Conservation (phyloP, 2,329 filamentous ascomycete species). For the Aureobasidium namibiae region DNA sequence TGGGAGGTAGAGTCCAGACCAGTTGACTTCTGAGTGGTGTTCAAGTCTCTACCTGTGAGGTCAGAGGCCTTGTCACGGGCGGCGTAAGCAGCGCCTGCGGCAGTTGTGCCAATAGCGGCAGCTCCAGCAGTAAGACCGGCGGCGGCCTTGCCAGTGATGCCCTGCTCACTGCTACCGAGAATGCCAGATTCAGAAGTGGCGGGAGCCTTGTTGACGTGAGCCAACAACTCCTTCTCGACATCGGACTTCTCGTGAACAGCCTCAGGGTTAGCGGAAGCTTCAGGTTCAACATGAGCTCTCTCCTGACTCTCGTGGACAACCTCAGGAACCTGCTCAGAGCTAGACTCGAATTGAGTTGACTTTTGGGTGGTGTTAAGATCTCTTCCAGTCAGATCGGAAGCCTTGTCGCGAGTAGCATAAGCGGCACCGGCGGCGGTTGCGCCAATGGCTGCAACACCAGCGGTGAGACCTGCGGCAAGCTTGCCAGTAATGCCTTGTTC, state of each 20-base stretch:
- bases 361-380: slow-evolving; percentile 21
- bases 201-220: slow-evolving; percentile 42
- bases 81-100: slow-evolving; percentile 28
- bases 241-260: slow-evolving; percentile 40
- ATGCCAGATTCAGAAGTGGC: slow-evolving; percentile 19
- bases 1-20: background rate
- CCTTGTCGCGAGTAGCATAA: slow-evolving; percentile 25
- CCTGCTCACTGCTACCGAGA: slow-evolving; percentile 29
- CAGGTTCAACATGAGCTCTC: slow-evolving; percentile 53
- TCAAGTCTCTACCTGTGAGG: slow-evolving; percentile 18
- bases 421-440: slow-evolving; percentile 31
- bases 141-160: slow-evolving; percentile 28
- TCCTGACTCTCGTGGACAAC: slow-evolving; percentile 52
- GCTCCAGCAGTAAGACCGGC: slow-evolving; percentile 27
- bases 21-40: background rate
- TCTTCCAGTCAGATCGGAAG: slow-evolving; percentile 17
- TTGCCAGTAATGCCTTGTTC: slow-evolving; percentile 19
- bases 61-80: slow-evolving; percentile 27
- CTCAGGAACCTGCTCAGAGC: slow-evolving; percentile 27
- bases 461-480: slow-evolving; percentile 33
- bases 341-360: slow-evolving; percentile 26
- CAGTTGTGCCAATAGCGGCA: slow-evolving; percentile 29
- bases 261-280: slow-evolving; percentile 55
- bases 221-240: slow-evolving; percentile 61
- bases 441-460: slow-evolving; percentile 30